Evolutionary conservation across 495 filamentous ascomycete genomes (phyloP).

Genomic region (Penicillium goetzii): DNA sequence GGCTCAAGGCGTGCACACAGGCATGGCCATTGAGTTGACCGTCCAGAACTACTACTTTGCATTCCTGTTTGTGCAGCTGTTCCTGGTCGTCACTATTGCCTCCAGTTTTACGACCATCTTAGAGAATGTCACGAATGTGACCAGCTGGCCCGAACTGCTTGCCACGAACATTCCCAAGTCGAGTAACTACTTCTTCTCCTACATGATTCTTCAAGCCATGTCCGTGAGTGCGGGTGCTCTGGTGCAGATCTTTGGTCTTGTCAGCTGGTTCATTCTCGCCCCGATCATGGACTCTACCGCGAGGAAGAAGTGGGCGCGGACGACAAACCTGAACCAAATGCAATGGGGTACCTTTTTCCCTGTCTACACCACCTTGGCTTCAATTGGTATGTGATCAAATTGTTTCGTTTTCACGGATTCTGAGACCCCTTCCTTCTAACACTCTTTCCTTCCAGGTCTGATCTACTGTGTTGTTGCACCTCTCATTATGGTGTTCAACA

Average conservation of each 20-base stretch:
- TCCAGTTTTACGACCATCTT: constrained; percentile 73
- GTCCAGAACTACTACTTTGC: constrained; percentile 93
- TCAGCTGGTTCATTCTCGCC: constrained; percentile 79
- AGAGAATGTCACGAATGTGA: constrained; percentile 63
- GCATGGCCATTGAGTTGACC: constrained; percentile 74
- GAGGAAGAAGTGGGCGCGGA: constrained; percentile 83
- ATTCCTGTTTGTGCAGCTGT: constrained; percentile 94
- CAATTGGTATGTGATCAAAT: constrained; percentile 67
- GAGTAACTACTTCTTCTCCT: constrained; percentile 97
- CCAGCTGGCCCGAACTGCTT: constrained; percentile 66
- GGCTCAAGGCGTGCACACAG: constrained; percentile 81
- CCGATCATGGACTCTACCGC: constrained; percentile 84
- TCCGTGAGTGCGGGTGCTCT: constrained; percentile 87
- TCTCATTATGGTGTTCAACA: constrained; percentile 89
- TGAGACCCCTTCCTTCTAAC: not conserved
- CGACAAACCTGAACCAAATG: constrained; percentile 75
- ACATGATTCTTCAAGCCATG: constrained; percentile 94
- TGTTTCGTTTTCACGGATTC: not conserved
- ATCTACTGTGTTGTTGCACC: constrained; percentile 92
- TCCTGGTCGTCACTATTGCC: constrained; percentile 88
- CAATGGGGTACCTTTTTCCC: constrained; percentile 95
- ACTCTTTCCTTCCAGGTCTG: constrained; percentile 51
- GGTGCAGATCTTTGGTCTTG: constrained; percentile 76
- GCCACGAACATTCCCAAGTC: constrained; percentile 84
- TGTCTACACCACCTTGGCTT: constrained; percentile 92